Evolutionary conservation across 2,329 filamentous ascomycete species (phyloP).

Genomic region (Aureobasidium vineae): DNA sequence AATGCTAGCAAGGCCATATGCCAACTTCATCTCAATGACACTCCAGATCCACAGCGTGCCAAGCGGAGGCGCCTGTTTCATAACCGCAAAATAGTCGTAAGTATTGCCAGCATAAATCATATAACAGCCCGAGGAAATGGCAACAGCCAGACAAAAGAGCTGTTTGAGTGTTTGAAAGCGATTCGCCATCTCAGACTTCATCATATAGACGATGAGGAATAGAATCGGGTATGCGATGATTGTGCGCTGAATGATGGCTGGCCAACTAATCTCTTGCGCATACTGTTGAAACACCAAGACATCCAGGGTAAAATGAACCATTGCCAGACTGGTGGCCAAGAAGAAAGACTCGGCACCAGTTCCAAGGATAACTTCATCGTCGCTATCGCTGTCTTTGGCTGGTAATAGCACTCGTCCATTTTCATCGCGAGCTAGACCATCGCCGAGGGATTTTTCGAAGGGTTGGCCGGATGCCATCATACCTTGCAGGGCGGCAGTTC

Average conservation of each 20-base stretch:
- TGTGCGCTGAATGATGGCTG: slow-evolving; percentile 54
- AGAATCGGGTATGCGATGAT: slow-evolving; percentile 47
- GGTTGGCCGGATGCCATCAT: slow-evolving; percentile 48
- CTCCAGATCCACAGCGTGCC: slow-evolving; percentile 93
- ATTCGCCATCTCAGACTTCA: slow-evolving; percentile 43
- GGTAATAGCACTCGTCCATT: slow-evolving; percentile 37
- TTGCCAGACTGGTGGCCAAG: slow-evolving; percentile 59
- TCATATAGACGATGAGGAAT: slow-evolving; percentile 46
- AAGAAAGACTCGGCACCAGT: slow-evolving; percentile 50
- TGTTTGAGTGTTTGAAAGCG: slow-evolving; percentile 49
- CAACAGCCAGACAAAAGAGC: slow-evolving; percentile 61
- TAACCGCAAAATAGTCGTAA: slow-evolving; percentile 77
- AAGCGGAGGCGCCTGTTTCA: slow-evolving; percentile 87
- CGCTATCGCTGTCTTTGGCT: slow-evolving; percentile 30
- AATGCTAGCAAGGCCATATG: slow-evolving; percentile 60
- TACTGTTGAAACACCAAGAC: slow-evolving; percentile 78
- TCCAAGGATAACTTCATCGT: slow-evolving; percentile 47
- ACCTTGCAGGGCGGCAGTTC: slow-evolving; percentile 41
- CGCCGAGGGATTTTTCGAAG: slow-evolving; percentile 47
- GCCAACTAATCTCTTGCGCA: slow-evolving; percentile 60
- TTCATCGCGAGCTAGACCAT: slow-evolving; percentile 36
- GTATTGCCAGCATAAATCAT: slow-evolving; percentile 78
- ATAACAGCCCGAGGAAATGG: slow-evolving; percentile 68
- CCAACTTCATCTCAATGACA: slow-evolving; percentile 77
- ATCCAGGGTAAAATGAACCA: slow-evolving; percentile 75